Percentiles rank a stretch among this genome's conserved stretches.
These are phyloP conservation scores for Jatropha podagrica DNA, from an alignment of 441 rosid species.

Conservation along the genomic window DNA sequence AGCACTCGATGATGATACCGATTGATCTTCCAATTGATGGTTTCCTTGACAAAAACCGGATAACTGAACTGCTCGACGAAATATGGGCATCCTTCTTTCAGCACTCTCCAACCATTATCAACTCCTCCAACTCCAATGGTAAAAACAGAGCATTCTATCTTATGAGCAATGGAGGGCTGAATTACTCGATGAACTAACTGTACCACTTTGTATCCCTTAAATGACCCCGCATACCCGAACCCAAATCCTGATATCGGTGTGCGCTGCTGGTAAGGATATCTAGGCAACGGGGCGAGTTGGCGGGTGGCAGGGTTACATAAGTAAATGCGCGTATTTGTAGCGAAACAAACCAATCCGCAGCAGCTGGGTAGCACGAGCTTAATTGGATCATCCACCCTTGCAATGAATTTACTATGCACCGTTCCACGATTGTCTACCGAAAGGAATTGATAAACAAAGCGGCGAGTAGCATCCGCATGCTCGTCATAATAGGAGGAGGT, in stretches of 20 bases:
- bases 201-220: slow-evolving; percentile 11
- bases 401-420: neutral
- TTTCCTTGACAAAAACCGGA: slow-evolving; percentile 19
- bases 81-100: slow-evolving; percentile 10
- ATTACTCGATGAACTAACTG: neutral
- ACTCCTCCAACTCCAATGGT: neutral
- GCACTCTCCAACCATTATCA: slow-evolving; percentile 4
- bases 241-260: slow-evolving; percentile 7
- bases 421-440: neutral
- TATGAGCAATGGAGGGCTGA: neutral
- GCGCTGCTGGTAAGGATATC: neutral
- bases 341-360: slow-evolving; percentile 22
- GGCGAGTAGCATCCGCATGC: neutral
- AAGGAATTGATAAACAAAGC: neutral
- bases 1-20: neutral
- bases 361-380: slow-evolving; percentile 16
- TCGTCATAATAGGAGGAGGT: neutral
- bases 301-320: slow-evolving; percentile 15
- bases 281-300: neutral
- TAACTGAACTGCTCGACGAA: slow-evolving; percentile 12
- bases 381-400: slow-evolving; percentile 10
- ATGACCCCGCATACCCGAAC: slow-evolving; percentile 5
- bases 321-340: slow-evolving; percentile 1
- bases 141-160: slow-evolving; percentile 18
- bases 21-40: slow-evolving; percentile 22